These are phyloP conservation scores for Agapanthus africanus DNA, from an alignment of 106 monocot species.

Conservation along the genomic window DNA sequence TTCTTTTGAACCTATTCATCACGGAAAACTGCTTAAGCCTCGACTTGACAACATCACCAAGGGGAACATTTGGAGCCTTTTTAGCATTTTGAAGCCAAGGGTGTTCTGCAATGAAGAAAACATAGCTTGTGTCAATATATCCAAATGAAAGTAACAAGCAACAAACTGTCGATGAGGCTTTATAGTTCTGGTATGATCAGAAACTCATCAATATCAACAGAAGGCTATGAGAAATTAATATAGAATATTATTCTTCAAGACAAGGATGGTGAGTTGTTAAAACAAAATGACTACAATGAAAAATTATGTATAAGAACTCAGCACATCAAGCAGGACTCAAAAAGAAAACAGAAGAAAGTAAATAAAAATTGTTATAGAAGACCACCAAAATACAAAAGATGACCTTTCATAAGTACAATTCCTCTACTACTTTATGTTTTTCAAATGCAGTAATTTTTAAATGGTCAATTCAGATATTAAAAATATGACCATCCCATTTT, in stretches of 20 bases:
- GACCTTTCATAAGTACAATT: not conserved
- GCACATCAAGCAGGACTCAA: not conserved
- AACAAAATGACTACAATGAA: too few relatives aligned
- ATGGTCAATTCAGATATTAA: too few relatives aligned
- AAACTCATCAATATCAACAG: constrained; percentile 4
- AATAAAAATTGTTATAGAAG: not conserved
- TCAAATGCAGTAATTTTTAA: not conserved
- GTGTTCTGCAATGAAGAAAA: constrained; percentile 51
- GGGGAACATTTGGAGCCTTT: constrained; percentile 93
- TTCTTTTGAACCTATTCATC: constrained; percentile 99
- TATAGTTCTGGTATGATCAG: not conserved
- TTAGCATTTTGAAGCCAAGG: constrained; percentile 98
- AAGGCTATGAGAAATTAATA: not conserved
- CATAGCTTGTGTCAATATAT: not conserved
- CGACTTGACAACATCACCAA: constrained; percentile 97
- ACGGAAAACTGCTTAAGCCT: constrained; percentile 94
- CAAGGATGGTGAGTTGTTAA: too few relatives aligned
- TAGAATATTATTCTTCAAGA: too few relatives aligned
- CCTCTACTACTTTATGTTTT: not conserved
- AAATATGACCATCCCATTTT: too few relatives aligned
- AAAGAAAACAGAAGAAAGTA: too few relatives aligned
- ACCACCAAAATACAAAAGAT: not conserved
- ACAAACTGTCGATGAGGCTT: not conserved
- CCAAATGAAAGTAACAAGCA: not conserved
- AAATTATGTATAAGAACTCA: not conserved